Percentiles rank a stretch among this genome's conserved stretches.
Conservation (phyloP, 306 rosid genomes). For the Gastrolobium villosum region DNA sequence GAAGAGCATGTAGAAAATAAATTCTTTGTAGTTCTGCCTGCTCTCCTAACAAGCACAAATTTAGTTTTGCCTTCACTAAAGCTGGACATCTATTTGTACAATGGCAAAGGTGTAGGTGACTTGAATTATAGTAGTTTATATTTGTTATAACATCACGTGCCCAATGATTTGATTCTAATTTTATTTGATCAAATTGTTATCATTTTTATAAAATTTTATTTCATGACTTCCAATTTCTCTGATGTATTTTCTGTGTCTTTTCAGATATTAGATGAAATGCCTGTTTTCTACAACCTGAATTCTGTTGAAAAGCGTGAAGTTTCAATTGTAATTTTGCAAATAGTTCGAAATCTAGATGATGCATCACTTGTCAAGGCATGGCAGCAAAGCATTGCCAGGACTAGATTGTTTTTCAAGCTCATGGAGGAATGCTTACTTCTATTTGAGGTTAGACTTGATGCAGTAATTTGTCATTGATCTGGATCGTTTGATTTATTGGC, state of each 20-base stretch:
- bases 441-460: conserved; percentile 80
- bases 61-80: not conserved
- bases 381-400: conserved; percentile 96
- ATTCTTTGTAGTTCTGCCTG: not conserved
- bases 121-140: not conserved
- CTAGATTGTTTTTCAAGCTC: conserved; percentile 97
- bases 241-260: conserved; percentile 43
- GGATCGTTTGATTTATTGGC: conserved; percentile 26
- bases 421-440: conserved; percentile 91
- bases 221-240: conserved; percentile 31
- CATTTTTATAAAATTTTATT: conserved; percentile 12
- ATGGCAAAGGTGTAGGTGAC: not conserved
- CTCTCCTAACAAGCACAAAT: no score
- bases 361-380: conserved; percentile 93
- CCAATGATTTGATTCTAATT: conserved; percentile 28
- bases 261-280: conserved; percentile 99
- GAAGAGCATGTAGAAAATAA: not conserved
- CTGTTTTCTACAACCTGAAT: conserved; percentile 93
- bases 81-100: not conserved
- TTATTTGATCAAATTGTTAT: conserved; percentile 10
- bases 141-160: not conserved
- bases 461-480: conserved; percentile 27
- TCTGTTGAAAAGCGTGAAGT: conserved; percentile 97
- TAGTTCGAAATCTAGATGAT: conserved; percentile 96
- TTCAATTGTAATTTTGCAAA: conserved; percentile 83